Evolutionary conservation across 331 rosid genomes (phyloP), one percentile per base, ranked within the genome.

Genomic region (Cydonia oblonga): DNA sequence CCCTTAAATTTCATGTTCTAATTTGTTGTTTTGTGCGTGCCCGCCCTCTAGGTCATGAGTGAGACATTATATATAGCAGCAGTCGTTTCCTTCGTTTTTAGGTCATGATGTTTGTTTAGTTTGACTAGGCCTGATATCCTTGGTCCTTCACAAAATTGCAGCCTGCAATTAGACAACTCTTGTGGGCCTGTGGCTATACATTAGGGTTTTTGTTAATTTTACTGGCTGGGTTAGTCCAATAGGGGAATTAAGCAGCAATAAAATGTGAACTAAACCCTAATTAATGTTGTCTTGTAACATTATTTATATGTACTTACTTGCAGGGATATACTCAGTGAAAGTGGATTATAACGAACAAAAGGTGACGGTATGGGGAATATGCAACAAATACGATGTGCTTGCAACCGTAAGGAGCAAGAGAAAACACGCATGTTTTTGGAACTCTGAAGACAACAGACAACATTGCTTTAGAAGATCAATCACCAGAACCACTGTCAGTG

Each of bases 361-460:
- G 80, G 96, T 86, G 76, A 92, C 87, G 0, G 93, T 93, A 3
- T 93, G 98, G 98, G 98, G 98, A 78, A 93, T 93, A 78, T 93
- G 98, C 83, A 93, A 93, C 87, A 93, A 92, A 71, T 76, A 81
- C 72, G 89, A 88, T 58, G 92, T 93, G 40, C 76, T 93, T 25
- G 84, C 86, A 63, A 88, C 83, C 2, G 74, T 86, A 1, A 87
- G 85, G 60, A 79, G 82, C 83, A 92, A 92, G 79, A 90, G 98
- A 82, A 92, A 87, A 81, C 90, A 83, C 12, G 86, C 98, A 35
- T 80, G 87, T 32, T 92, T 92, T 84, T 92, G 96, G 98, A 87
- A 88, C 57, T 80, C 76, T 2, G 84, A 88, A 30, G 92, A 88
- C 63, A 88, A 85, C 70, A 30, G 92, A 88, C 63, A 88, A 85